phyloP scores from a whole-genome alignment of 2,329 filamentous ascomycete genomes.

The Mycogone perniciosa region DNA sequence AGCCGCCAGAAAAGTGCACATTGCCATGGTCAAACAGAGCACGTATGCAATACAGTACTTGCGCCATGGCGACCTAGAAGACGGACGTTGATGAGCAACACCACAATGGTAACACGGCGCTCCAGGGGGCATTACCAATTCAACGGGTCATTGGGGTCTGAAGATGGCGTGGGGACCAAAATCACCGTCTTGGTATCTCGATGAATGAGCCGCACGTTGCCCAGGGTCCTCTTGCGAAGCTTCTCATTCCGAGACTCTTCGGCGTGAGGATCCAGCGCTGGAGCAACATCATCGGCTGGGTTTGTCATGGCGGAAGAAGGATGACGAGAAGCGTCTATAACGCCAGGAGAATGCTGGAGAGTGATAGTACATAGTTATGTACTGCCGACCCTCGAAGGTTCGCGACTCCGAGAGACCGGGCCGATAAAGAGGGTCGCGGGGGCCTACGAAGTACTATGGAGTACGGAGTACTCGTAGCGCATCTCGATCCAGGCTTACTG shows the following conservation, averaged over 20 bases:
- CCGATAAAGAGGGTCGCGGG: too few relatives aligned
- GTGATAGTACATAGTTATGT: background rate
- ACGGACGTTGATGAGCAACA: conserved; percentile 6
- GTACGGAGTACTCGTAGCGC: too few relatives aligned
- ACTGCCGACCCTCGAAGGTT: too few relatives aligned
- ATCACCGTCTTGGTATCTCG: conserved; percentile 41
- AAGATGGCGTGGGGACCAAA: conserved; percentile 43
- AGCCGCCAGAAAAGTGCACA: conserved; percentile 52
- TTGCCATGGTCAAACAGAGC: conserved; percentile 47
- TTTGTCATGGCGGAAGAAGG: conserved; percentile 1
- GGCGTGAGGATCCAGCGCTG: conserved; percentile 9
- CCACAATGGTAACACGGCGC: background rate
- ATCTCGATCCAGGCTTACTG: too few relatives aligned
- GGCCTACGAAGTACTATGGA: too few relatives aligned
- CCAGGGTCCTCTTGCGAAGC: conserved; percentile 26
- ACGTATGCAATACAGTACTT: conserved; percentile 45
- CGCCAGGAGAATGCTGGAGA: background rate
- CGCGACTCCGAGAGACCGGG: too few relatives aligned
- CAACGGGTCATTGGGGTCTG: conserved; percentile 48
- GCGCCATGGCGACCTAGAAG: conserved; percentile 35
- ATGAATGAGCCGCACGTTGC: conserved; percentile 37
- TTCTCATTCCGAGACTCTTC: conserved; percentile 7
- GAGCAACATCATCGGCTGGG: conserved; percentile 6
- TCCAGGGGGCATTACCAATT: conserved; percentile 39
- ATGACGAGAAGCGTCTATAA: background rate